Base-by-base conservation (phyloP, 2,329 filamentous ascomycete species). In the Claviceps capensis region DNA sequence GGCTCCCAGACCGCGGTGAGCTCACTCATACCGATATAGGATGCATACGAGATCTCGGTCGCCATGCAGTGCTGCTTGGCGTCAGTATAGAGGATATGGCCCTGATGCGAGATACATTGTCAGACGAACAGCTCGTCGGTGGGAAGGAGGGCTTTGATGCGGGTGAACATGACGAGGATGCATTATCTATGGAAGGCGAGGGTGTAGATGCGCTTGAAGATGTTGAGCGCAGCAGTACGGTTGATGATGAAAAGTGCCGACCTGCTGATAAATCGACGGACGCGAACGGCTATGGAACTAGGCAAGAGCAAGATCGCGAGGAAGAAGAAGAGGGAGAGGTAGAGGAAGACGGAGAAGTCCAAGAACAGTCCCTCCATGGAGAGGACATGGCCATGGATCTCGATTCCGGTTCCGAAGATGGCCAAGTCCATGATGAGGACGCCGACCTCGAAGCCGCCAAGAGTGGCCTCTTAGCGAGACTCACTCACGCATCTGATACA, bases 21-120 rank as follows among this genome's bases (percentile, higher is more conserved):
- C 71, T 96, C 64, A 79, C 81, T 55, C 85, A 87, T 56, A 78
- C 81, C 44, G 85, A 93, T 61, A 79, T 95, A 36, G 83, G 82
- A 5, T 80, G 82, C 60, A 72, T 96, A 30, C 76, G 91, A 49
- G 87, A 93, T 53, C 65, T 97, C 37, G 89, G 86, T 0, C 88
- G 88, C 66, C 78, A 82, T 57, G 88, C 88, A 0, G 80, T 84
- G 19, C 63, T 81, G 57, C 65, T 85, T 52, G 73, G 78, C 58
- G 67, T 73, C 13, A 78, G 75, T 48, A 64, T 80, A 19, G 71
- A 71, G 36, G 75, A 81, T 57, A 74, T 77, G 65, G 73, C 73
- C 9, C 69, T 70, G 11, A 56, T 78, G 50, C 63, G 69, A 48
- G 71, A 74, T 22, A 68, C 68, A 53, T 65, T 70, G 30, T 67